Base-by-base conservation (phyloP, 176 grass and related monocot genomes). In the Oryza longistaminata region DNA sequence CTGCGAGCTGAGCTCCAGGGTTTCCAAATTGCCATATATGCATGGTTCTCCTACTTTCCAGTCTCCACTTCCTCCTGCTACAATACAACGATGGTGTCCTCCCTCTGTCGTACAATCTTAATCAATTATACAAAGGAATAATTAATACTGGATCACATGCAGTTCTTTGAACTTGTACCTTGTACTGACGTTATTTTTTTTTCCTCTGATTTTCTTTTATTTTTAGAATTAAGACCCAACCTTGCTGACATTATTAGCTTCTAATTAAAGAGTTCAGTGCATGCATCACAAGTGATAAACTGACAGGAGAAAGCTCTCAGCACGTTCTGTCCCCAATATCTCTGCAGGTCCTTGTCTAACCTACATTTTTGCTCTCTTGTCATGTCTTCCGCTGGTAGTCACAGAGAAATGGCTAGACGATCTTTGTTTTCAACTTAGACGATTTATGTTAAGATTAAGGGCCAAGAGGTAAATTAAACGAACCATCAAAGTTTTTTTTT, bases 31-130 rank as follows among this genome's bases (percentile, higher is more conserved):
- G 13, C 49, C n/a, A n/a, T n/a, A n/a, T n/a, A 6, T 52, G 49
- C 49, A 17, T 82, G 48, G 17, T 31, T 90, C 80, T 33, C 68
- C 27, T 48, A 39, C 84, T 79, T 61, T 83, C 39, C 13, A 16
- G 48, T 15, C 48, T 50, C 12, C 48, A 9, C 5, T 31, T 82
- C 82, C 35, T 82, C 66, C 78, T n/a, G n/a, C n/a, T n/a, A 33
- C 46, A 49, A 60, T 79, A 22, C 43, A 73, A 31, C 39, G 61
- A 21, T 76, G 14, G 46, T 64, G 10, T 29, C 21, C 27, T 39
- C 42, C 66, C 11, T 19, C 7, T 34, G 35, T 72, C 19, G 0
- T 50, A 37, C 11, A 3, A 6, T n/a, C 71, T 27, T 73, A 73
- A 46, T 64, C 7, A 33, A 83, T 15, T 31, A 40, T 40, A 60